Conservation (phyloP, 2,329 filamentous ascomycete genomes). For the Thermoascus crustaceus region DNA sequence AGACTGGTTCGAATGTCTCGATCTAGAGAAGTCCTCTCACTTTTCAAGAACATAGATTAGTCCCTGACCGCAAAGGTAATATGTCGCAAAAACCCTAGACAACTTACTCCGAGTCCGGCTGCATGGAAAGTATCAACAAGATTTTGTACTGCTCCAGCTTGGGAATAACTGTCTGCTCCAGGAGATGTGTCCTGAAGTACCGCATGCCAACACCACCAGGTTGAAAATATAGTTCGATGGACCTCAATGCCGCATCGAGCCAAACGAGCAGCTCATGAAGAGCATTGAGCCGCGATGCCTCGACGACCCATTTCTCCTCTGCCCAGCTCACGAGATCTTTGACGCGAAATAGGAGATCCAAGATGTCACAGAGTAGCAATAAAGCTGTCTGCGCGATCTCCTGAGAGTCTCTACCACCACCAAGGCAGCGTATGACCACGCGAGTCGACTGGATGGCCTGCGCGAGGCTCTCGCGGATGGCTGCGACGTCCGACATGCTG, state of each 20-base stretch:
- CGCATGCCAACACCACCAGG: slow-evolving; percentile 21
- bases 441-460: slow-evolving; percentile 13
- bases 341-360: slow-evolving; percentile 17
- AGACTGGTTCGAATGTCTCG: slow-evolving; percentile 12
- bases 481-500: slow-evolving; percentile 9
- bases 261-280: slow-evolving; percentile 16
- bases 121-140: slow-evolving; percentile 18
- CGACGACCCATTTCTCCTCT: slow-evolving; percentile 18
- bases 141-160: slow-evolving; percentile 24
- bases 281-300: slow-evolving; percentile 10
- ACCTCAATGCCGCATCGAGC: slow-evolving; percentile 16
- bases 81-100: too few species aligned
- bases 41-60: slow-evolving; percentile 2
- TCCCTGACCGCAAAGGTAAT: too few species aligned
- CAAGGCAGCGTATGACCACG: slow-evolving; percentile 16
- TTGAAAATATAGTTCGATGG: slow-evolving; percentile 23
- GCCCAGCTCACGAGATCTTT: slow-evolving; percentile 16
- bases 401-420: slow-evolving; percentile 16
- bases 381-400: slow-evolving; percentile 16
- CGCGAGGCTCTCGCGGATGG: slow-evolving; percentile 10
- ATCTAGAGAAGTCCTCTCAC: slow-evolving; percentile 13
- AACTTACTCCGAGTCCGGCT: slow-evolving; percentile 18
- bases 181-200: slow-evolving; percentile 18
- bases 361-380: slow-evolving; percentile 14
- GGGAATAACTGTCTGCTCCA: slow-evolving; percentile 20